Evolutionary conservation across 2,329 filamentous ascomycete species (phyloP), one percentile per base, ranked within the genome.

Genomic region (Cladophialophora exuberans): DNA sequence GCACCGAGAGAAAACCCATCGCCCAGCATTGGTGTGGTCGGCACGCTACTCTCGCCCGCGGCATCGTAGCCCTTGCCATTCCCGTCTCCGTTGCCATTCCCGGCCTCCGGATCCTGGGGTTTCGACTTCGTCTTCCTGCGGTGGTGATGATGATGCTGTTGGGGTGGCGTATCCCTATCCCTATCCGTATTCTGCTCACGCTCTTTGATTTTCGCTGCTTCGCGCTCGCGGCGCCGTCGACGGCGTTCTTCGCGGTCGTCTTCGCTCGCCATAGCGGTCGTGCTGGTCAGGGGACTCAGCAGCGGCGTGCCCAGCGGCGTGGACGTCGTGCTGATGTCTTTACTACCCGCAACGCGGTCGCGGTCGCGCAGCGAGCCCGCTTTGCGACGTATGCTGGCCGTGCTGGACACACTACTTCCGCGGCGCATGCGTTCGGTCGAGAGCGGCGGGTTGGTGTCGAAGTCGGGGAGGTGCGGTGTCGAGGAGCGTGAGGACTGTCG

Each of bases 381-480:
- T 43, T 62, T 62, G 10, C 60, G 52, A 10, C 60, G 28, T 22
- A 52, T 47, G 20, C 60, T 62, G 10, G 60, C 57, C 18, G 60
- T 60, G 53, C 57, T 63, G 48, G 53, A 60, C 2, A 63, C 62
- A 31, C 61, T 63, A 52, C 62, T 65, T 5, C 62, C 62, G 18
- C 62, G 43, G 18, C 62, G 44, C 17, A 65, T 54, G 9, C 61
- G 53, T 10, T 64, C 62, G 1, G n/a, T n/a, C n/a, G 56, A 48
- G 7, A 51, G 44, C 5, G 52, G 52, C 4, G 36, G 47, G 11
- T 60, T 58, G 11, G 38, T 18, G 25, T 59, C 62, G n/a, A 57
- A 20, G 18, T 62, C 60, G 18, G n/a, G n/a, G n/a, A 60, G 49
- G 22, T 65, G 57, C 1, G 64, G 61, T 4, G 62, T 65, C 28